Conservation (phyloP, 495 filamentous ascomycete genomes). For the Penicillium longicatenatum region DNA sequence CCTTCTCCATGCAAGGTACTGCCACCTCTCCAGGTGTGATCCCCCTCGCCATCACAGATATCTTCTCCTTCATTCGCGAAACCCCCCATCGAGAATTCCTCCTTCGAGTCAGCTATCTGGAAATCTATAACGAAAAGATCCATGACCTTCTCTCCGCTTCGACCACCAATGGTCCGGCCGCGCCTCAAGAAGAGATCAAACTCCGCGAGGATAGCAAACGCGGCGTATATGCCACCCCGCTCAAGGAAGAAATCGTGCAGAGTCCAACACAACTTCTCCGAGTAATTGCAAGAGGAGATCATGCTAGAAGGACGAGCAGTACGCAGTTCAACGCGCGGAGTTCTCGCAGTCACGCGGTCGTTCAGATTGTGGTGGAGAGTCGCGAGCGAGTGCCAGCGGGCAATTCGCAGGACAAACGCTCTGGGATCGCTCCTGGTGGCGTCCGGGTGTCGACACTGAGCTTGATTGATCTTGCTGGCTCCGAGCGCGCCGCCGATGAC, state of each 20-base stretch:
- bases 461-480: slow-evolving; percentile 94
- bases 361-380: slow-evolving; percentile 98
- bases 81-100: slow-evolving; percentile 94
- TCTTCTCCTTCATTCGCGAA: slow-evolving; percentile 97
- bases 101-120: slow-evolving; percentile 94
- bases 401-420: slow-evolving; percentile 68
- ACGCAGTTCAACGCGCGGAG: slow-evolving; percentile 96
- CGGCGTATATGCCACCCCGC: slow-evolving; percentile 91
- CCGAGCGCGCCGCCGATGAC: slow-evolving; percentile 90
- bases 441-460: slow-evolving; percentile 94
- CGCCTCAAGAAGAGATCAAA: slow-evolving; percentile 85
- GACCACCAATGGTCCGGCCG: slow-evolving; percentile 47
- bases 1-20: slow-evolving; percentile 98
- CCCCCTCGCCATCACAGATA: slow-evolving; percentile 94
- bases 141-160: slow-evolving; percentile 87
- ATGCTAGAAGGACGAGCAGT: slow-evolving; percentile 83
- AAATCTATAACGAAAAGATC: slow-evolving; percentile 99
- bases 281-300: slow-evolving; percentile 93
- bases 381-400: slow-evolving; percentile 71
- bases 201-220: slow-evolving; percentile 93
- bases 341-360: slow-evolving; percentile 95
- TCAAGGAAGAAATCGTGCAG: slow-evolving; percentile 98
- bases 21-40: slow-evolving; percentile 97
- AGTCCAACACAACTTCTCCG: slow-evolving; percentile 93
- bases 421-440: slow-evolving; percentile 80